These are phyloP conservation scores for Crataegus laevigata DNA, from an alignment of 306 rosid genomes.

Conservation along the genomic window DNA sequence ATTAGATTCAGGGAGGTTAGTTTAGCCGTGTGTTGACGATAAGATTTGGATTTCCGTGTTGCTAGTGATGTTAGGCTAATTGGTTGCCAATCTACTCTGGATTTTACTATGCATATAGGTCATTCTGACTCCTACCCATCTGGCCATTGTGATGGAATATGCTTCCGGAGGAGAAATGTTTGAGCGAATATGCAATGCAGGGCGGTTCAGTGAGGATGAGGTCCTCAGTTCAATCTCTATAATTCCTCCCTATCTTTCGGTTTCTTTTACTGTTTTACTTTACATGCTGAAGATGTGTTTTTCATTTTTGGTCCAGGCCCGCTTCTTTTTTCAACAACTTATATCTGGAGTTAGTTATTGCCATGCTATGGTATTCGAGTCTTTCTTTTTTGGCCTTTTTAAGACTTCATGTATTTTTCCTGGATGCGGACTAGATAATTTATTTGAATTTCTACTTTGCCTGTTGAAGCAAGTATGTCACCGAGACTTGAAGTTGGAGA, in stretches of 20 bases:
- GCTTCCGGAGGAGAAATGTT: constrained; percentile 96
- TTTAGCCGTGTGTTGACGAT: constrained; percentile 9
- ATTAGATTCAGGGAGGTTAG: constrained; percentile 87
- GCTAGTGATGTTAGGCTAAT: neutral
- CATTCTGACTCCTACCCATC: constrained; percentile 85
- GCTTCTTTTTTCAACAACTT: constrained; percentile 96
- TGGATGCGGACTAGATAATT: neutral
- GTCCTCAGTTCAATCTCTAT: constrained; percentile 24
- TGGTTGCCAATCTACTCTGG: neutral
- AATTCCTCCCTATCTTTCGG: neutral
- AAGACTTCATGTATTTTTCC: neutral
- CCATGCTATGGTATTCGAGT: constrained; percentile 73
- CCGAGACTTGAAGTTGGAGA: constrained; percentile 91
- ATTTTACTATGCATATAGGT: constrained; percentile 31
- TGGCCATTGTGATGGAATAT: constrained; percentile 94
- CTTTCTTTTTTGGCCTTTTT: neutral
- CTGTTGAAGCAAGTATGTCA: constrained; percentile 89
- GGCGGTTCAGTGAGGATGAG: constrained; percentile 88
- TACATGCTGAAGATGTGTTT: constrained; percentile 5
- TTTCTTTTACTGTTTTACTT: neutral
- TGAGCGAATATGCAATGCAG: constrained; percentile 61
- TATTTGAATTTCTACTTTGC: constrained; percentile 5
- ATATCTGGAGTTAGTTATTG: constrained; percentile 93
- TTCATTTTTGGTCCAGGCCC: constrained; percentile 55
- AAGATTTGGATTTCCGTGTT: neutral